A percentile compares a stretch with the other conserved stretches of the same genome.
These are phyloP conservation scores for Flaveria floridana DNA, from an alignment of 140 eudicot genomes.

Conservation along the genomic window DNA sequence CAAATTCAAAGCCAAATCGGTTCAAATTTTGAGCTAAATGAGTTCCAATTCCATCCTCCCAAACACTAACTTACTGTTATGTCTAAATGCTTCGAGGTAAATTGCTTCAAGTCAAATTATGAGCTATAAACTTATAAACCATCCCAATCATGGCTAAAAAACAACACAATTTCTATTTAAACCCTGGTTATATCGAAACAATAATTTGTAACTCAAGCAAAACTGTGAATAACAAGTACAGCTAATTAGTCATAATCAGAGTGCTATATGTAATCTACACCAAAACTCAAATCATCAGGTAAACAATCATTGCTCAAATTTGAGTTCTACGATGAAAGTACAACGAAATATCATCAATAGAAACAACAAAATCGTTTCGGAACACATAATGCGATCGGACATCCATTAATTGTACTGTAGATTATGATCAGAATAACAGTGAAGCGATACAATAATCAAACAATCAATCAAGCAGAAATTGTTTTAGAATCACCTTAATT, in stretches of 20 bases:
- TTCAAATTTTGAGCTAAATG: too few species aligned
- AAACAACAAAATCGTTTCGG: neutral
- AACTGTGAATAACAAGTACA: neutral
- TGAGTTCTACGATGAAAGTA: too few species aligned
- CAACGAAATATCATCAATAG: neutral
- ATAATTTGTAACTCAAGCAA: slow-evolving; percentile 3
- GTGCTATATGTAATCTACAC: neutral
- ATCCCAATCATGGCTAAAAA: neutral
- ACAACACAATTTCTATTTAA: slow-evolving; percentile 4
- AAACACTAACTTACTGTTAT: too few species aligned
- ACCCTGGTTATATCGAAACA: neutral
- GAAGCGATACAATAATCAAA: neutral
- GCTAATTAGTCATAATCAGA: neutral
- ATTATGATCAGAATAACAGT: neutral
- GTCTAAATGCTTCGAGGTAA: too few species aligned
- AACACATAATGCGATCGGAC: slow-evolving; percentile 23
- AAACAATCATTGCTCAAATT: neutral
- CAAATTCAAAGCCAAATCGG: too few species aligned
- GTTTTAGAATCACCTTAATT: slow-evolving; percentile 21
- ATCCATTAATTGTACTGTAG: slow-evolving; percentile 8
- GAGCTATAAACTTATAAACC: neutral
- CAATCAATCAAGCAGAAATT: slow-evolving; percentile 5
- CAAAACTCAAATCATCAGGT: neutral
- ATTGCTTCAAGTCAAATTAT: neutral
- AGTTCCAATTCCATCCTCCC: too few species aligned